Conservation (phyloP, 495 filamentous ascomycete genomes). For the Astrocystis sublimbata region DNA sequence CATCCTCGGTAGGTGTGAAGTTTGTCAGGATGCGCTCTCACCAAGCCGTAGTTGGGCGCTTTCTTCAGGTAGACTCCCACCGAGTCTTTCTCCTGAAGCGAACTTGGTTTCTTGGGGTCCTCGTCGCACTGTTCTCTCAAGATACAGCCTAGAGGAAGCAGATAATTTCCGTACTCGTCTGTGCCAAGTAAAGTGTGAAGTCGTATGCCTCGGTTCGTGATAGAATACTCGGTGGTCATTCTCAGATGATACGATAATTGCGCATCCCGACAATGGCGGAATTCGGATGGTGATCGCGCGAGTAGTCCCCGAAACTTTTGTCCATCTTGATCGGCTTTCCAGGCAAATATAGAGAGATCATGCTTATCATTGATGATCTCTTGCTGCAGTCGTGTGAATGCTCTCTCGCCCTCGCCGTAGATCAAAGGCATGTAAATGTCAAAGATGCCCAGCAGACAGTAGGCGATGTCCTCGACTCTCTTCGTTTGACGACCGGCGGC, state of each 20-base stretch:
- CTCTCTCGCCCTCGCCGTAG: constrained; percentile 31
- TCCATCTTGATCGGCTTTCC: constrained; percentile 8
- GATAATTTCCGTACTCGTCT: not conserved
- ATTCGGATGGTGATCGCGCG: constrained; percentile 1
- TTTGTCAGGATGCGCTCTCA: not conserved
- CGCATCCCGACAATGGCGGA: not conserved
- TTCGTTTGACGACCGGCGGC: constrained; percentile 33
- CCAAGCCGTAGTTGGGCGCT: not conserved
- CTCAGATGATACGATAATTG: not conserved
- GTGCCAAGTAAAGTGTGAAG: not conserved
- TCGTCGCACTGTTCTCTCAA: not conserved
- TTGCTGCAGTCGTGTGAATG: constrained; percentile 30
- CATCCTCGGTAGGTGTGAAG: constrained; percentile 2
- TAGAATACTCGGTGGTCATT: constrained; percentile 1
- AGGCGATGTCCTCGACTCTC: constrained; percentile 28
- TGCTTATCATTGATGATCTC: constrained; percentile 24
- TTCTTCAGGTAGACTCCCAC: constrained; percentile 6
- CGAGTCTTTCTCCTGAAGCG: not conserved
- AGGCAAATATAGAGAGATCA: constrained; percentile 22
- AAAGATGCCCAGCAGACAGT: constrained; percentile 31
- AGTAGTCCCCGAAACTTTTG: constrained; percentile 3
- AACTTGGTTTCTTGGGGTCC: not conserved
- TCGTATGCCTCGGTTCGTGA: not conserved
- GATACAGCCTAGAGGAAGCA: not conserved
- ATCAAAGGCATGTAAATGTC: constrained; percentile 33